Percentiles rank a stretch among this genome's conserved stretches.
These are phyloP conservation scores for Xylaria palmicola DNA, from an alignment of 495 filamentous ascomycete genomes.

Conservation along the genomic window DNA sequence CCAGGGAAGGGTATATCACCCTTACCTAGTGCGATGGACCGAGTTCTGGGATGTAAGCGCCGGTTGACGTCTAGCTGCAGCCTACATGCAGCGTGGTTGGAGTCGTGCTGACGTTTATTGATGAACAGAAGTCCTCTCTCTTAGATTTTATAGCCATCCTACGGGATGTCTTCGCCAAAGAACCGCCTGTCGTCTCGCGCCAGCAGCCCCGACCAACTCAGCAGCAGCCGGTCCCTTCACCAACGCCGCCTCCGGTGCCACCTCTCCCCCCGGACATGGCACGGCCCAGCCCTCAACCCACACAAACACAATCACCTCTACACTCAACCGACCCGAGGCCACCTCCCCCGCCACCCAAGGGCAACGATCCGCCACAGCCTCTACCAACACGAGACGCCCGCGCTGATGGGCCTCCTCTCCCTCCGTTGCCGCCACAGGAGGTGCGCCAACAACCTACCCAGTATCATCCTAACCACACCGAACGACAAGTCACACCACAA, in stretches of 20 bases:
- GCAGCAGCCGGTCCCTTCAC: conserved; percentile 40
- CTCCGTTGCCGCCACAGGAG: conserved; percentile 35
- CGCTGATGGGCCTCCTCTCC: conserved; percentile 33
- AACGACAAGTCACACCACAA: conserved; percentile 25
- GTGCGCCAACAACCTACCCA: conserved; percentile 29
- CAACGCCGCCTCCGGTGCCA: conserved; percentile 63
- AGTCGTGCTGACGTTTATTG: conserved; percentile 21
- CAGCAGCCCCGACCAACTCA: conserved; percentile 51
- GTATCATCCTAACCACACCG: conserved; percentile 21
- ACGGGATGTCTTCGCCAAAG: conserved; percentile 86
- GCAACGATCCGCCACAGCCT: conserved; percentile 28
- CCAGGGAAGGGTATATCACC: conserved; percentile 94
- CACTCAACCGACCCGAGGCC: conserved; percentile 27
- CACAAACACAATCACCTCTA: conserved; percentile 17
- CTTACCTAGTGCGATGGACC: conserved; percentile 86
- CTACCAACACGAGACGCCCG: conserved; percentile 17
- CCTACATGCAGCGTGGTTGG: not conserved
- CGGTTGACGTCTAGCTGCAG: not conserved
- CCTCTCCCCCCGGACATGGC: conserved; percentile 65
- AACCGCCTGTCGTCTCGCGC: conserved; percentile 82
- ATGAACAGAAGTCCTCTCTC: conserved; percentile 72
- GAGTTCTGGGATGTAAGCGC: conserved; percentile 85
- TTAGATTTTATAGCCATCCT: conserved; percentile 79
- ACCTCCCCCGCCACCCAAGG: conserved; percentile 47
- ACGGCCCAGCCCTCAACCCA: conserved; percentile 25